Evolutionary conservation across 148 eudicot species (phyloP), one percentile per base, ranked within the genome.

Genomic region (Silene latifolia): DNA sequence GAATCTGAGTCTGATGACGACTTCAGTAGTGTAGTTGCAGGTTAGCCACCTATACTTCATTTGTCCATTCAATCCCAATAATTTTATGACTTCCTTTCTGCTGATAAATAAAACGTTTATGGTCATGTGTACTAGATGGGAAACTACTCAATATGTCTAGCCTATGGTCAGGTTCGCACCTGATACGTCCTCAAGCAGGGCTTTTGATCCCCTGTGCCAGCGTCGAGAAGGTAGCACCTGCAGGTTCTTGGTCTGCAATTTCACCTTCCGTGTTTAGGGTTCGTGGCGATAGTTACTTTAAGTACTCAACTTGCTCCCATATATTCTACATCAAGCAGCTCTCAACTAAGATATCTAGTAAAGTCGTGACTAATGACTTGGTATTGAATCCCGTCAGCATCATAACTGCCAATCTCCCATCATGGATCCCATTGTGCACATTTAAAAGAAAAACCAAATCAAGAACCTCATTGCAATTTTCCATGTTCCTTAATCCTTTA

Each of bases 1-100:
- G 97, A 86, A 32, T 89, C 97, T 8, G 97, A 91, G 35, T 79
- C 88, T n/a, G 97, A 92, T n/a, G n/a, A n/a, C n/a, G n/a, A n/a
- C n/a, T n/a, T n/a, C n/a, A n/a, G n/a, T n/a, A n/a, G n/a, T n/a
- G 87, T 89, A 48, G 63, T 79, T 35, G 91, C 88, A 78, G 97
- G 97, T 91, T 73, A 80, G 76, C 19, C 18, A n/a, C 13, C 76
- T 19, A 4, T 68, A 15, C 10, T 27, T 15, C 35, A 69, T 44
- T 10, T 21, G 67, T 23, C 25, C 32, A 69, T 56, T 69, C 1
- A 27, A 15, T 53, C 8, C 3, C 17, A 13, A 20, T 56, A n/a
- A n/a, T 69, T 20, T 44, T 27, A 8, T 24, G 42, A 18, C 19
- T 51, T 13, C 47, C n/a, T 11, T 67, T 59, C 17, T 63, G 35